These are phyloP conservation scores for Skeletonema menzelii DNA, from an alignment of 108 stramenopile species.

Conservation along the genomic window DNA sequence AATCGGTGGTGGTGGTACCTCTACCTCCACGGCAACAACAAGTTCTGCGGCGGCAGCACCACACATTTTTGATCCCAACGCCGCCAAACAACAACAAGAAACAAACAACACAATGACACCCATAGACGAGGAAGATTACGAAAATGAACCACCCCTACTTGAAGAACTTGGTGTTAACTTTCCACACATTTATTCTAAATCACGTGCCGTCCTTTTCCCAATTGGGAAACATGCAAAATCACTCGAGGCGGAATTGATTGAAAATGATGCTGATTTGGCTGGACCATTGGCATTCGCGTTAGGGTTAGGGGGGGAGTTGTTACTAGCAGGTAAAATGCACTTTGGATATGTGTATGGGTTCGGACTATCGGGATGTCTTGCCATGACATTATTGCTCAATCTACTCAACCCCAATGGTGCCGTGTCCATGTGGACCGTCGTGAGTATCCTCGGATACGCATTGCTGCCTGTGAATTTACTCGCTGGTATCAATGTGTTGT, in stretches of 20 bases:
- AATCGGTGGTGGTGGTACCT: constrained; percentile 12
- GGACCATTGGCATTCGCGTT: constrained; percentile 95
- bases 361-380: constrained; percentile 92
- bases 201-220: constrained; percentile 85
- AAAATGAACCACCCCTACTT: constrained; percentile 95
- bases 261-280: constrained; percentile 92
- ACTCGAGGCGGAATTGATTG: constrained; percentile 29
- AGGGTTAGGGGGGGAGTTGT: constrained; percentile 86
- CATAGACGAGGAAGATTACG: constrained; percentile 63
- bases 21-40: constrained; percentile 5
- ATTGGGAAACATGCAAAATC: constrained; percentile 45
- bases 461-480: constrained; percentile 95
- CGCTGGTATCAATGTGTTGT: constrained; percentile 85
- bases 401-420: constrained; percentile 84
- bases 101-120: neutral
- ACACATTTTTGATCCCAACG: constrained; percentile 39
- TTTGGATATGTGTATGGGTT: constrained; percentile 99
- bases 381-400: constrained; percentile 88
- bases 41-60: constrained; percentile 4
- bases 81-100: constrained; percentile 2
- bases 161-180: constrained; percentile 98
- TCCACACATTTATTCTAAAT: constrained; percentile 93
- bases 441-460: constrained; percentile 95
- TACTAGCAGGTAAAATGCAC: constrained; percentile 92
- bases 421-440: constrained; percentile 78